Evolutionary conservation across 768 basidiomycete genomes (phyloP).

Genomic region (Russula emetica): DNA sequence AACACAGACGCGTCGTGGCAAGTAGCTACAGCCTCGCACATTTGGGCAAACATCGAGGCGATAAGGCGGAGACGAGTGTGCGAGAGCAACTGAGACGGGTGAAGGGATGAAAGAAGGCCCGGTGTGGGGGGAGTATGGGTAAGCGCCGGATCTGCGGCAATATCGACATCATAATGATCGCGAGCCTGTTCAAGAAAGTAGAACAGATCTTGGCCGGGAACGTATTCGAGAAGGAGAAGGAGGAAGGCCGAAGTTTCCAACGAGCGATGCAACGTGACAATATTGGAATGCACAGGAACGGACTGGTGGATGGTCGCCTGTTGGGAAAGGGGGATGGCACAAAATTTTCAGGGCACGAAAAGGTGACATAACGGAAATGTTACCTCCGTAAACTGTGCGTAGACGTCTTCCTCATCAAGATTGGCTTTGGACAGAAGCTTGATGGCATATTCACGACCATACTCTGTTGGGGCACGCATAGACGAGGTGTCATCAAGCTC

Average conservation of each 20-base stretch:
- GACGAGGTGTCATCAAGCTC: constrained; percentile 35
- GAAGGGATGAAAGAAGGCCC: constrained; percentile 78
- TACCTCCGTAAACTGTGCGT: constrained; percentile 89
- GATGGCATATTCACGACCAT: constrained; percentile 86
- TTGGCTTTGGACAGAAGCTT: constrained; percentile 95
- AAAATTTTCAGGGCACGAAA: constrained; percentile 1
- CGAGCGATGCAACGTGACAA: constrained; percentile 91
- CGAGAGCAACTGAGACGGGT: constrained; percentile 76
- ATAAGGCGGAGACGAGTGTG: constrained; percentile 87
- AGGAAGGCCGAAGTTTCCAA: constrained; percentile 89
- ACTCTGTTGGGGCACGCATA: constrained; percentile 39
- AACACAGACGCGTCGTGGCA: constrained; percentile 90
- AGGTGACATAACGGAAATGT: constrained; percentile 27
- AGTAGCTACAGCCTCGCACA: constrained; percentile 95
- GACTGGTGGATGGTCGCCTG: constrained; percentile 95
- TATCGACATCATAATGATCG: constrained; percentile 69
- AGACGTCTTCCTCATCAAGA: constrained; percentile 81
- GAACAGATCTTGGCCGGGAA: constrained; percentile 95
- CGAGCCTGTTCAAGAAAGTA: constrained; percentile 97
- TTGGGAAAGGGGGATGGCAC: constrained; percentile 6
- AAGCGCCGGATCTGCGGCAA: constrained; percentile 31
- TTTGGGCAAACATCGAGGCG: constrained; percentile 96
- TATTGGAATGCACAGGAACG: constrained; percentile 83
- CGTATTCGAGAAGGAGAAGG: constrained; percentile 90
- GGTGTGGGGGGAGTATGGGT: constrained; percentile 89